phyloP scores from a whole-genome alignment of 352 stramenopile species.

The Phytophthora melonis region DNA sequence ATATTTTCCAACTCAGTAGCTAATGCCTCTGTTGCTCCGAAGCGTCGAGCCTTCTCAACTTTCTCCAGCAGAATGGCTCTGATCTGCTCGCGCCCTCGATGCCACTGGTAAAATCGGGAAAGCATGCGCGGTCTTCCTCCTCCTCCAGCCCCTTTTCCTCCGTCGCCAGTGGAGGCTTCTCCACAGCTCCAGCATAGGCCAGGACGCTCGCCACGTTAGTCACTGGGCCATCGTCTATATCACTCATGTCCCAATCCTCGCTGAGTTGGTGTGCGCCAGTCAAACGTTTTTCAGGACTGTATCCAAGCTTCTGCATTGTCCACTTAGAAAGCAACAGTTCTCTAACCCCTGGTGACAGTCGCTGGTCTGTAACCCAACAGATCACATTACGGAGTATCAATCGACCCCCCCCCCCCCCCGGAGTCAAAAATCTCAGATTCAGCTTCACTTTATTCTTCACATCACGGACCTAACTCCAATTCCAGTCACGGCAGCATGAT shows the following conservation, averaged over 20 bases:
- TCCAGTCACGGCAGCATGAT: neutral
- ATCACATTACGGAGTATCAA: constrained; percentile 21
- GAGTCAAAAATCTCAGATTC: constrained; percentile 15
- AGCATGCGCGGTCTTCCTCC: neutral
- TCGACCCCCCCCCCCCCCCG: neutral
- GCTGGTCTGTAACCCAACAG: constrained; percentile 10
- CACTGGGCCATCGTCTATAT: neutral
- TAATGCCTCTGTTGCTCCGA: neutral
- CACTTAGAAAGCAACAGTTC: constrained; percentile 14
- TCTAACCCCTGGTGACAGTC: neutral
- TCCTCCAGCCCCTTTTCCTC: neutral
- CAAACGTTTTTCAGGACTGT: constrained; percentile 7
- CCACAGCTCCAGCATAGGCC: neutral
- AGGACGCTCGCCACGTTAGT: neutral
- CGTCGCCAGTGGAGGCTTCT: neutral
- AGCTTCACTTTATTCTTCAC: constrained; percentile 28
- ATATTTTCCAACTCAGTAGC: neutral
- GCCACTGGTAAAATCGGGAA: neutral
- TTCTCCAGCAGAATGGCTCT: neutral
- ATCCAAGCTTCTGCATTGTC: constrained; percentile 13
- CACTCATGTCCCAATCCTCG: neutral
- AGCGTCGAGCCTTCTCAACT: neutral
- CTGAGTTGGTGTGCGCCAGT: neutral
- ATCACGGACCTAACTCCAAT: constrained; percentile 7
- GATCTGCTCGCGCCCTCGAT: neutral